Base-by-base conservation (phyloP, 2,329 filamentous ascomycete species). In the Pleochaeta shiraiana region DNA sequence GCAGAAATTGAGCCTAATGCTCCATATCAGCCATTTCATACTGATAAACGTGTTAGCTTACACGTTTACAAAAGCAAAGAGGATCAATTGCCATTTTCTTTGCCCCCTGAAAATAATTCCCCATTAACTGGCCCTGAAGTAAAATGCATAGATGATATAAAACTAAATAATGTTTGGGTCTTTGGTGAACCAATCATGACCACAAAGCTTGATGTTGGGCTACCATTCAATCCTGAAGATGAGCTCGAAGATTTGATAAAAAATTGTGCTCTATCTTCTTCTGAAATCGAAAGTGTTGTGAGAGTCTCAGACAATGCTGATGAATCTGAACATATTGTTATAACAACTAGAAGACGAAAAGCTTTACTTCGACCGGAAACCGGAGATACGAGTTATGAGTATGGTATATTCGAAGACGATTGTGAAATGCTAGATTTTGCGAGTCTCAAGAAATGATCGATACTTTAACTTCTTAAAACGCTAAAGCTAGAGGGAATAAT, bases 1-100 rank as follows among this genome's bases (percentile, higher is more conserved):
- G 90, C 89, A 5, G 91, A 96, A 76, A 95, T 95, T 68, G 93
- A 98, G 72, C 95, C 92, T 1, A 96, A 92, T 71, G 88, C 91
- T 4, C 90, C 92, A 1, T 97, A 95, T 70, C 91, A 95, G 71
- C 92, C 93, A 0, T 96, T 97, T 76, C 92, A 97, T 73, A 93
- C 91, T 0, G 91, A 97, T 71, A 82, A 84, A 64, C 83, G 92
- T 2, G 88, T 97, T 55, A 83, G 80, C n/a, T 78, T 96, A 31
- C 87, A 84, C 68, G 81, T 90, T 50, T 88, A 86, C 71, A 74
- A 66, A 6, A 28, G 66, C 21, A 65, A 66, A 24, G 67, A 69
- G 24, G 28, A 43, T 11, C 45, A 50, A 39, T 12, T 66, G 16
- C 57, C 66, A 59, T 70, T n/a, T n/a, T n/a, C n/a, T n/a, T n/a